Percentiles rank a stretch among this genome's conserved stretches.
phyloP scores from a whole-genome alignment of 192 early-diverging fungal genomes.

The Rhizoclosmatium globosum region DNA sequence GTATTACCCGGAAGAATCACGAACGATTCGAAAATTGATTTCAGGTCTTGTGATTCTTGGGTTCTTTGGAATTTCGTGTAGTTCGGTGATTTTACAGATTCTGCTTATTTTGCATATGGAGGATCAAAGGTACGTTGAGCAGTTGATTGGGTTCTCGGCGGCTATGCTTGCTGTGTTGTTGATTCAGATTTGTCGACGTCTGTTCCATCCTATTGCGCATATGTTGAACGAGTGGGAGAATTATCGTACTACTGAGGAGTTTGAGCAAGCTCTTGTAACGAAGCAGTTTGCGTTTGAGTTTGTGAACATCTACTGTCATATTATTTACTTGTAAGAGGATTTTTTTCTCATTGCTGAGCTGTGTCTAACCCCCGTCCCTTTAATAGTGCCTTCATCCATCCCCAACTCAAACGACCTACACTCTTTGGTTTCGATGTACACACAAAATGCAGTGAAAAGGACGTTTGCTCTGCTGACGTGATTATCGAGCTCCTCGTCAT shows the following conservation, averaged over 20 bases:
- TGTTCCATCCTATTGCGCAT: conserved; percentile 13
- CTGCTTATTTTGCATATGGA: neutral
- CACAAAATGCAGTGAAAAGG: conserved; percentile 9
- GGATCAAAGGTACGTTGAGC: neutral
- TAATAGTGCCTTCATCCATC: conserved; percentile 12
- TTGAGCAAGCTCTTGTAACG: conserved; percentile 22
- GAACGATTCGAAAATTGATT: conserved; percentile 7
- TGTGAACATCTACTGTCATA: conserved; percentile 36
- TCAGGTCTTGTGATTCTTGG: conserved; percentile 19
- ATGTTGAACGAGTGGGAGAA: conserved; percentile 39
- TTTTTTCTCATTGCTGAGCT: conserved; percentile 5
- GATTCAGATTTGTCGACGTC: conserved; percentile 16
- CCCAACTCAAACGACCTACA: neutral
- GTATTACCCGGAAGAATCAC: neutral
- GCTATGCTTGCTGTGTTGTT: conserved; percentile 4
- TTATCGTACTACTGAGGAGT: conserved; percentile 34
- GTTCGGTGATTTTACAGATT: conserved; percentile 23
- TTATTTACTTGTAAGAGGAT: conserved; percentile 26
- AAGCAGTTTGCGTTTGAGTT: conserved; percentile 38
- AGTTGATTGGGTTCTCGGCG: neutral
- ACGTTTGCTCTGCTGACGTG: conserved; percentile 23
- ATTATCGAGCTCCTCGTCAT: conserved; percentile 32
- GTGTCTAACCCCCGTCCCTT: too few relatives aligned
- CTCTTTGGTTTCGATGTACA: neutral
- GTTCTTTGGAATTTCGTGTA: conserved; percentile 1